A percentile compares a stretch with the other conserved stretches of the same genome.
Conservation (phyloP, 768 basidiomycete species). For the Boletus vinaceobasis region DNA sequence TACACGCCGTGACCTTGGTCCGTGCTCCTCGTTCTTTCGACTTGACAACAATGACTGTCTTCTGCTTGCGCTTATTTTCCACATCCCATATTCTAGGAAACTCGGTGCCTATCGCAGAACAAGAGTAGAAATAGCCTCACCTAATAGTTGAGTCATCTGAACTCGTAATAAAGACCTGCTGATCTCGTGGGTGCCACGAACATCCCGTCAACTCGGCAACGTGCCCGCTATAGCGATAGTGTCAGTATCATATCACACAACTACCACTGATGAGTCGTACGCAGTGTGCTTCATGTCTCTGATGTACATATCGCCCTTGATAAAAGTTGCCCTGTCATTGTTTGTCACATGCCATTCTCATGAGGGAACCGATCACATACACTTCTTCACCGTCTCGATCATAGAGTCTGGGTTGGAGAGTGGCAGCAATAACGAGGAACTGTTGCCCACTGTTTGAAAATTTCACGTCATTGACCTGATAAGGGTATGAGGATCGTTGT, state of each 20-base stretch:
- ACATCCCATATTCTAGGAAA: constrained; percentile 84
- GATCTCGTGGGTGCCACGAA: constrained; percentile 89
- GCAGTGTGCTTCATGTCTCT: constrained; percentile 99
- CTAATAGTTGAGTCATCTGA: constrained; percentile 96
- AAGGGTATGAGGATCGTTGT: not conserved
- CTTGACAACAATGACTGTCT: constrained; percentile 93
- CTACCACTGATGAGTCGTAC: constrained; percentile 46
- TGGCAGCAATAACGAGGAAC: constrained; percentile 86
- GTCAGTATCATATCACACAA: constrained; percentile 7
- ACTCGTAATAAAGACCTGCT: constrained; percentile 81
- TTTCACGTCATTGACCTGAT: constrained; percentile 84
- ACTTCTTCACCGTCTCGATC: constrained; percentile 90
- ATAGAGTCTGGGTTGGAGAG: constrained; percentile 82
- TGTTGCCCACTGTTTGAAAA: constrained; percentile 85
- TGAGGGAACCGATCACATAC: constrained; percentile 47
- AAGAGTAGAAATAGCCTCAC: constrained; percentile 37
- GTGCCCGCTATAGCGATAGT: constrained; percentile 67
- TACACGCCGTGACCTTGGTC: constrained; percentile 85
- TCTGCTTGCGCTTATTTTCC: constrained; percentile 90
- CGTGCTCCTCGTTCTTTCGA: constrained; percentile 92
- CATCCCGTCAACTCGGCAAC: constrained; percentile 89
- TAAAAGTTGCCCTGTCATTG: constrained; percentile 65
- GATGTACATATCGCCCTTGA: constrained; percentile 97
- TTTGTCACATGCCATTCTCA: constrained; percentile 42
- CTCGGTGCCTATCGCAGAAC: constrained; percentile 1